Base-by-base conservation (phyloP, 345 rosid genomes). In the Tarenaya hassleriana region DNA sequence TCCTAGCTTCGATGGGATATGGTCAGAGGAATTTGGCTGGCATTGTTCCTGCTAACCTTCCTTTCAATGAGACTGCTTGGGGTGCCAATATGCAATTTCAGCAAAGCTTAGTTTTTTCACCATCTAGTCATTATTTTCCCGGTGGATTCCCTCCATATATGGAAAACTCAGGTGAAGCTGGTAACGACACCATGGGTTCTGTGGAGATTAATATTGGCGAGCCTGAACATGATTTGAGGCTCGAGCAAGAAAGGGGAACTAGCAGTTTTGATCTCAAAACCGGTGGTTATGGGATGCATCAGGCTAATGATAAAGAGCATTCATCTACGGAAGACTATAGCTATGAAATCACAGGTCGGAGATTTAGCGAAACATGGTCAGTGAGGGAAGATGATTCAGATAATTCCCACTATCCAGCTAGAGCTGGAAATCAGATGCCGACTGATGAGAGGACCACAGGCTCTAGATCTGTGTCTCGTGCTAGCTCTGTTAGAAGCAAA, bases 401-500 rank as follows among this genome's bases (percentile, higher is more conserved):
- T 21, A 69, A 53, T 57, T 77, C 77, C 18, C 74, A 61, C 29
- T 69, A 73, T 66, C 79, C 69, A 71, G 87, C 72, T 46, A 71
- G 69, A 60, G 73, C 64, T 68, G 75, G 63, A 56, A 63, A 62
- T 67, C 94, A 86, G 55, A 63, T 52, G 55, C 62, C 69, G 66
- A 72, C 69, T 39, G 84, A 84, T 69, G 88, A 84, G 31, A 80
- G 73, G 69, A 71, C 69, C 47, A 64, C 69, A 8, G 79, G 73
- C 62, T 81, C 80, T 54, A 85, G 83, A 67, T 63, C 79, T 45
- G 63, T 75, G 54, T 72, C 78, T 45, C 73, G 71, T 50, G 39
- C 76, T 60, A 73, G 78, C 75, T 75, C 90, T 50, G 16, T 71
- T 20, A 78, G 90, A 75, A 85, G 88, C 72, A 85, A 70, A 68